phyloP scores from a whole-genome alignment of 2,329 filamentous ascomycete species.

The Shiraia bambusicola region DNA sequence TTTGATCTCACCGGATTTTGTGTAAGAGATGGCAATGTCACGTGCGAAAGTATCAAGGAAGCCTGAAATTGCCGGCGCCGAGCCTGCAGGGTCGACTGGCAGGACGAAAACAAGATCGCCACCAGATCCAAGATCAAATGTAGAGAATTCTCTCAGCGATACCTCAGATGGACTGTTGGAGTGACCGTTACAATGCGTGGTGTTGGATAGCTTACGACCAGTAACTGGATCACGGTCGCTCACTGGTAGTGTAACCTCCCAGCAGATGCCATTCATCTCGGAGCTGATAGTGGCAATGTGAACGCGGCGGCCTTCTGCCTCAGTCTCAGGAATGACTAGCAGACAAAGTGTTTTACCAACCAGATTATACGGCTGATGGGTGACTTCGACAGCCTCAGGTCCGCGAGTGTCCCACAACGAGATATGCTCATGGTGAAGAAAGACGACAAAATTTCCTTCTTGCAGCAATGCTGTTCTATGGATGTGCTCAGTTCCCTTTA shows the following conservation, averaged over 20 bases:
- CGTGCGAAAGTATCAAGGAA: constrained; percentile 84
- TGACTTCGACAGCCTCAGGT: constrained; percentile 60
- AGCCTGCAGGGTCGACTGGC: constrained; percentile 83
- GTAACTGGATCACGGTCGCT: constrained; percentile 31
- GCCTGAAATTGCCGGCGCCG: constrained; percentile 67
- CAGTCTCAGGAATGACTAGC: constrained; percentile 68
- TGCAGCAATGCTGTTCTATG: constrained; percentile 77
- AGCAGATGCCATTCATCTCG: constrained; percentile 75
- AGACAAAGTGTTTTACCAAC: constrained; percentile 76
- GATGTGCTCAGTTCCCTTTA: constrained; percentile 69
- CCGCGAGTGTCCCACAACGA: constrained; percentile 77
- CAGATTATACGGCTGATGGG: constrained; percentile 59
- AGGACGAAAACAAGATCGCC: constrained; percentile 63
- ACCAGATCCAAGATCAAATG: constrained; percentile 64
- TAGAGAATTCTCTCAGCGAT: constrained; percentile 66
- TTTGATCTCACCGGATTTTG: constrained; percentile 69
- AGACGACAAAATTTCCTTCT: constrained; percentile 77
- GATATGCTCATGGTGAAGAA: constrained; percentile 69
- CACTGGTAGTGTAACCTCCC: constrained; percentile 69
- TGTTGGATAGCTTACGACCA: constrained; percentile 29
- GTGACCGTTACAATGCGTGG: constrained; percentile 26
- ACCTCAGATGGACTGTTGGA: constrained; percentile 40
- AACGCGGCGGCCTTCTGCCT: constrained; percentile 51
- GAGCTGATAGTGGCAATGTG: constrained; percentile 84
- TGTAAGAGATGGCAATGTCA: constrained; percentile 85